Percentiles rank a stretch among this genome's conserved stretches.
phyloP scores from a whole-genome alignment of 805 yeast genomes.

The Nakazawaea molendinolei region DNA sequence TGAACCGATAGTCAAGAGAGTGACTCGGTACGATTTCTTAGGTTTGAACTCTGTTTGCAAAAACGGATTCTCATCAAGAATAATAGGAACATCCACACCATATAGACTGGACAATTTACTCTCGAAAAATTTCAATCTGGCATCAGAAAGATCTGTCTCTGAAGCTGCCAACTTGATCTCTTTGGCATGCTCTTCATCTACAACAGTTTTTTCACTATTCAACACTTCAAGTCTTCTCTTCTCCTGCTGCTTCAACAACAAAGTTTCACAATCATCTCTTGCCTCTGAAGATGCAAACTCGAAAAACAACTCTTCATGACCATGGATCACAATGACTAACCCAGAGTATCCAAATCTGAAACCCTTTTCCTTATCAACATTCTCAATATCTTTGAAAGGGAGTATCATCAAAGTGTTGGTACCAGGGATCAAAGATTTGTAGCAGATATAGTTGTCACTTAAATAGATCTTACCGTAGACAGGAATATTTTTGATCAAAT shows the following conservation, averaged over 20 bases:
- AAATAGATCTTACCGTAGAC: slow-evolving; percentile 78
- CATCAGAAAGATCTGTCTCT: slow-evolving; percentile 35
- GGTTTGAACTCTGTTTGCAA: slow-evolving; percentile 48
- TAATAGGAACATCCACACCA: slow-evolving; percentile 63
- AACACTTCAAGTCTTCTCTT: not conserved
- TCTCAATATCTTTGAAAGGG: slow-evolving; percentile 70
- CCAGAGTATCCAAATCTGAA: slow-evolving; percentile 67
- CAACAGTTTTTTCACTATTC: too few relatives aligned
- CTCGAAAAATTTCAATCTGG: slow-evolving; percentile 60
- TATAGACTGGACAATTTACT: slow-evolving; percentile 52
- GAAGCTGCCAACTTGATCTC: slow-evolving; percentile 24
- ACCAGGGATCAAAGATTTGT: slow-evolving; percentile 74
- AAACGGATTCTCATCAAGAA: slow-evolving; percentile 60
- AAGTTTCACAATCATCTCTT: slow-evolving; percentile 66
- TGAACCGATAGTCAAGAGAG: slow-evolving; percentile 84
- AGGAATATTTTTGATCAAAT: slow-evolving; percentile 67
- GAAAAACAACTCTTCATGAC: slow-evolving; percentile 69
- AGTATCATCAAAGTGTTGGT: slow-evolving; percentile 73
- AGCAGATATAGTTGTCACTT: slow-evolving; percentile 66
- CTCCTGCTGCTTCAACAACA: slow-evolving; percentile 47
- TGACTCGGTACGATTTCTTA: slow-evolving; percentile 46
- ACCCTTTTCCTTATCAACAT: slow-evolving; percentile 60
- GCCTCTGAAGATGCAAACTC: slow-evolving; percentile 62
- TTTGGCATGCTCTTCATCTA: slow-evolving; percentile 18
- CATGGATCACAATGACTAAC: slow-evolving; percentile 60